Base-by-base conservation (phyloP, 2,329 filamentous ascomycete genomes). In the Reticulascus tulasneorum region DNA sequence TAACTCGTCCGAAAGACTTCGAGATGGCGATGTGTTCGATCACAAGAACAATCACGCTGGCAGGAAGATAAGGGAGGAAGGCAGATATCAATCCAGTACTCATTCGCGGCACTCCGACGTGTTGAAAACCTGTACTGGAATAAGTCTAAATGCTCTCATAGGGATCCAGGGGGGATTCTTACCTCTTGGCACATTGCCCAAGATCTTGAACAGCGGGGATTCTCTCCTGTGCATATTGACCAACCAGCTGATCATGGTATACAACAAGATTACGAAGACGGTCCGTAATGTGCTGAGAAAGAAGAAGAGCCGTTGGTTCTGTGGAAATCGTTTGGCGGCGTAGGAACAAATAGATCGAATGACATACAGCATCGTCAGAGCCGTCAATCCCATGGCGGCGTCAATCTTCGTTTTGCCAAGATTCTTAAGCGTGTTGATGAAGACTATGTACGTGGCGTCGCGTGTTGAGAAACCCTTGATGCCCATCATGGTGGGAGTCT, bases 1-100 rank as follows among this genome's bases (percentile, higher is more conserved):
- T 97, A 51, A 96, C 78, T 40, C 91, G 79, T 9, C 93, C 93
- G 49, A 98, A 97, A 0, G 91, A 96, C 60, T 97, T 98, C 13
- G 90, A 88, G 45, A 97, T 96, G 30, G 91, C 89, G 51, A 97
- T 95, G 58, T 97, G 91, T 62, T 97, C 93, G 43, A 97, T 94
- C 23, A 97, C 73, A 38, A 97, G 73, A n/a, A 98, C 90, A 47
- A 97, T 94, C 34, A 96, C 82, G 1, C 85, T 83, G 7, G 86
- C 85, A 0, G 93, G 93, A 5, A 97, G 68, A 46, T 96, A 75
- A 27, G 71, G 69, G 1, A 75, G 71, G 53, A 94, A 88, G 1
- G 77, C 64, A 3, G 66, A 71, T 53, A 95, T 75, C 33, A 96
- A 76, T 0, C 70, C 60, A 0, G 60, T 61, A 47, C 84, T 79